Evolutionary conservation across 2,329 filamentous ascomycete species (phyloP), one percentile per base, ranked within the genome.

Genomic region (Paradendryphiella salina): DNA sequence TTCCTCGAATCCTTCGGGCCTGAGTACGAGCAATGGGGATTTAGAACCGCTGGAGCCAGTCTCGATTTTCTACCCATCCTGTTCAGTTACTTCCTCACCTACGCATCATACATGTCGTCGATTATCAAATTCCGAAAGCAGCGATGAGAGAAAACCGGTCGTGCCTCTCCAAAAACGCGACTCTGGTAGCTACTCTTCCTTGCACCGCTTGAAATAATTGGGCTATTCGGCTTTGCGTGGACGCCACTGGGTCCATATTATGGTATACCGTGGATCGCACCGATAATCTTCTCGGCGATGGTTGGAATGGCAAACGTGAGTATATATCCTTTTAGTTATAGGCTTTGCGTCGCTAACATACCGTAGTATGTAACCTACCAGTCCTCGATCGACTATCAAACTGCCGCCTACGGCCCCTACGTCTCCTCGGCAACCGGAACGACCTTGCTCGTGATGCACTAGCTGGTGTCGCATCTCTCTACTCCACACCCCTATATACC

Each of bases 301-400:
- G 84, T 90, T 42, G 88, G 86, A 17, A 85, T 90, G 43, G 87
- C 87, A 47, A 90, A 90, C 64, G 60, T 64, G 50, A 49, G 62
- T 46, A 4, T 11, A 15, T 7, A 20, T 14, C 13, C 4, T 18
- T 17, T 9, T 3, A 26, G 7, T 9, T 26, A 6, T 26, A 14
- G n/a, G 7, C 7, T 10, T 6, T 21, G 17, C 26, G 7, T 1
- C 28, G 13, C 43, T 57, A 34, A 39, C 3, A 50, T 5, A 15
- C 1, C 8, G 4, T n/a, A 65, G 61, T 88, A 87, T 50, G 76
- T 82, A 28, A 88, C 89, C 50, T 89, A 89, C 74, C 88, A 88
- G 83, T 85, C 86, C 1, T 88, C 86, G 1, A 87, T 89, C 57
- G 85, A 90, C 70, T 90, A 90, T 74, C 89, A 89, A 82, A 82